Percentiles rank a stretch among this genome's conserved stretches.
Evolutionary conservation across 495 filamentous ascomycete species (phyloP).

Genomic region (Neurospora sp.): DNA sequence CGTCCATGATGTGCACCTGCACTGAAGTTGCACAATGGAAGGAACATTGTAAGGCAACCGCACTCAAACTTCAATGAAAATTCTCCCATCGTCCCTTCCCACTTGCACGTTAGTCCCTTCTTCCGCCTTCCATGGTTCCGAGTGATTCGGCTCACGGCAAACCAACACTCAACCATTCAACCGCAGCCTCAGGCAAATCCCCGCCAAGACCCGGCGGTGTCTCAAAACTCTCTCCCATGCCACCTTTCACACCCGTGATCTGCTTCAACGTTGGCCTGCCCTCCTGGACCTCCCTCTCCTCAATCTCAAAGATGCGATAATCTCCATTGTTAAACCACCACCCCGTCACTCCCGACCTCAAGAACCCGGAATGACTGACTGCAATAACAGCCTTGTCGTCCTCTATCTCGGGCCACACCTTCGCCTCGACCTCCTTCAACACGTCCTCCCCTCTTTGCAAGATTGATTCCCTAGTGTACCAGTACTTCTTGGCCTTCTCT

Average conservation of each 20-base stretch:
- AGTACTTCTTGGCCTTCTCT: constrained; percentile 29
- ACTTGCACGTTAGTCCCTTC: neutral
- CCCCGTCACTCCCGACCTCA: constrained; percentile 37
- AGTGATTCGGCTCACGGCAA: neutral
- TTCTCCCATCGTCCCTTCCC: neutral
- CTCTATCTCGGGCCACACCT: constrained; percentile 31
- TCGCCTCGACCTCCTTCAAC: constrained; percentile 36
- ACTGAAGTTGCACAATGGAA: neutral
- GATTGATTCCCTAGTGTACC: constrained; percentile 36
- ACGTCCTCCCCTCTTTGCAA: constrained; percentile 36
- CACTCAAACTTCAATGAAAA: neutral
- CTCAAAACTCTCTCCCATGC: constrained; percentile 12
- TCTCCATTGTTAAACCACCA: constrained; percentile 48
- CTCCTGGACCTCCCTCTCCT: constrained; percentile 17
- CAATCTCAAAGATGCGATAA: constrained; percentile 52
- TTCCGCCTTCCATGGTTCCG: neutral
- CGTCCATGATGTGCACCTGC: neutral
- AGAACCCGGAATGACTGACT: constrained; percentile 50
- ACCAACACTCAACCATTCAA: neutral
- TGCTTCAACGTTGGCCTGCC: constrained; percentile 28
- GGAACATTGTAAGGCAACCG: neutral
- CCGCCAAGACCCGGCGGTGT: neutral
- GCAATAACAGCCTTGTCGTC: constrained; percentile 44
- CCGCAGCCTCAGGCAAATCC: neutral
- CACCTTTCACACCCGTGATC: constrained; percentile 15